These are phyloP conservation scores for Dendryphion nanum DNA, from an alignment of 2,329 filamentous ascomycete species.

Conservation along the genomic window DNA sequence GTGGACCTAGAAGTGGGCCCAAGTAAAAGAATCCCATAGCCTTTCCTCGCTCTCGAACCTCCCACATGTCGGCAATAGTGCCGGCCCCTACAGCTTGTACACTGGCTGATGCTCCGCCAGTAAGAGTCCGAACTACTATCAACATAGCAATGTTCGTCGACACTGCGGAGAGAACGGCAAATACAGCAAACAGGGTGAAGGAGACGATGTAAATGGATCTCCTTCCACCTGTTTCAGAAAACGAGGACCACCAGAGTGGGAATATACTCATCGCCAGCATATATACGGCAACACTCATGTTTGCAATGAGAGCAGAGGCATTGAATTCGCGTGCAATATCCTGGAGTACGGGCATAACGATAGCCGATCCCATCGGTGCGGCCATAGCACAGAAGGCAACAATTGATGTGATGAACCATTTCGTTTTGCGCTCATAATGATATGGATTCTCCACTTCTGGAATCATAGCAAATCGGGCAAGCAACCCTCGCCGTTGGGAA, in stretches of 20 bases:
- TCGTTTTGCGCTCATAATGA: slow-evolving; percentile 69
- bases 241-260: slow-evolving; percentile 42
- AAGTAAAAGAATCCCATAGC: slow-evolving; percentile 42
- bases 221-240: slow-evolving; percentile 36
- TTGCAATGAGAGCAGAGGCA: slow-evolving; percentile 34
- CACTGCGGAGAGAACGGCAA: slow-evolving; percentile 32
- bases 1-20: slow-evolving; percentile 38
- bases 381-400: slow-evolving; percentile 74
- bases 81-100: slow-evolving; percentile 41
- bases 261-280: slow-evolving; percentile 44
- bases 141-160: slow-evolving; percentile 38
- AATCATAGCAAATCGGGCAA: slow-evolving; percentile 68
- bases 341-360: slow-evolving; percentile 63
- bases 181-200: slow-evolving; percentile 35
- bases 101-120: slow-evolving; percentile 37
- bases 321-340: slow-evolving; percentile 33
- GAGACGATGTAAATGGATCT: slow-evolving; percentile 37
- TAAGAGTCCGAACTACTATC: slow-evolving; percentile 33
- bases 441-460: slow-evolving; percentile 77
- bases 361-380: slow-evolving; percentile 79
- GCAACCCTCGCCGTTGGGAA: slow-evolving; percentile 65
- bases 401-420: slow-evolving; percentile 80
- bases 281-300: slow-evolving; percentile 41
- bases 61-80: slow-evolving; percentile 40
- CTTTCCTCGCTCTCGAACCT: slow-evolving; percentile 34